These are phyloP conservation scores for Schizosaccharomyces octosporus DNA, from an alignment of 805 yeast species.

Conservation along the genomic window DNA sequence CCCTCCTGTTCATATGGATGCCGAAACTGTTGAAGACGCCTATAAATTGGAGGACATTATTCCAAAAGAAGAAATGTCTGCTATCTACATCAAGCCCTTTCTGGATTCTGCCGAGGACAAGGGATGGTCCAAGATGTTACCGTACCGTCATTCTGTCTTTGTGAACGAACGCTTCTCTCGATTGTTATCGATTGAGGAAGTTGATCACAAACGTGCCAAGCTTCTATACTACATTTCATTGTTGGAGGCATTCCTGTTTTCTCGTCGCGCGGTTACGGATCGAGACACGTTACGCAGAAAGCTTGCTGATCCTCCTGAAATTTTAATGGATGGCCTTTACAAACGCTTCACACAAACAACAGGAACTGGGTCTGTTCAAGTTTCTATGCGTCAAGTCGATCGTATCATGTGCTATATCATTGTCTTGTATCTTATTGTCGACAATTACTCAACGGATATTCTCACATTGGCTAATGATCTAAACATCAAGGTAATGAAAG, in stretches of 20 bases:
- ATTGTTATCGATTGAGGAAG: slow-evolving; percentile 12
- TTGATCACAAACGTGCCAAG: slow-evolving; percentile 18
- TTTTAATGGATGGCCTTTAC: slow-evolving; percentile 44
- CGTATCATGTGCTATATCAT: slow-evolving; percentile 59
- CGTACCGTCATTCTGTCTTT: slow-evolving; percentile 3
- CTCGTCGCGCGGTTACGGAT: slow-evolving; percentile 41
- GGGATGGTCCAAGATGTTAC: slow-evolving; percentile 6
- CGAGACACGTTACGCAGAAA: slow-evolving; percentile 28
- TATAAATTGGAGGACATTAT: slow-evolving; percentile 54
- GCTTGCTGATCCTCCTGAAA: slow-evolving; percentile 48
- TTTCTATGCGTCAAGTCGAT: slow-evolving; percentile 78
- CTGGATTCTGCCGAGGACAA: slow-evolving; percentile 21
- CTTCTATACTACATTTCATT: slow-evolving; percentile 59
- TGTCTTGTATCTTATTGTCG: slow-evolving; percentile 48
- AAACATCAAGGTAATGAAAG: slow-evolving; percentile 45
- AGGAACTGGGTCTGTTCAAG: slow-evolving; percentile 20
- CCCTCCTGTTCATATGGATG: slow-evolving; percentile 50
- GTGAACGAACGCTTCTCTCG: slow-evolving; percentile 5
- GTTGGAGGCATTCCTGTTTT: slow-evolving; percentile 52
- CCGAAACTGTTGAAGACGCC: slow-evolving; percentile 61
- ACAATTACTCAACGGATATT: slow-evolving; percentile 48
- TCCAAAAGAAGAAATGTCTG: slow-evolving; percentile 36
- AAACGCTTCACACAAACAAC: slow-evolving; percentile 44
- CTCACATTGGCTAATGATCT: slow-evolving; percentile 69
- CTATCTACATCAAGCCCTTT: slow-evolving; percentile 34